A percentile compares a stretch with the other conserved stretches of the same genome.
These are phyloP conservation scores for Leishmania turanica DNA, from an alignment of 208 protist species.

Conservation along the genomic window DNA sequence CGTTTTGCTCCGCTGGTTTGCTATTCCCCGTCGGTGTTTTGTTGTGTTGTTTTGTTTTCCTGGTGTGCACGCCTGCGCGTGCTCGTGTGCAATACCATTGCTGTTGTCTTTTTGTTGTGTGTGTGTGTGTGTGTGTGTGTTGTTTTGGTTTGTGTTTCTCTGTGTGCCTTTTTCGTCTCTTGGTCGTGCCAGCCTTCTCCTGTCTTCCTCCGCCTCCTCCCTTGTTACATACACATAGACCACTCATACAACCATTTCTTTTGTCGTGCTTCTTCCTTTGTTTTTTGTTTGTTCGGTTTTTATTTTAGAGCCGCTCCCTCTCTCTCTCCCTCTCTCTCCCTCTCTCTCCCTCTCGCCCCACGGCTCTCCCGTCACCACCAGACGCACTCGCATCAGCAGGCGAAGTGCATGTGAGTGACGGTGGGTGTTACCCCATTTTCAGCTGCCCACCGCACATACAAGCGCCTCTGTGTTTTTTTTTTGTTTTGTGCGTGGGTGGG, in stretches of 20 bases:
- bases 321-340: background rate
- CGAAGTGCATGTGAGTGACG: background rate
- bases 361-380: background rate
- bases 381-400: background rate
- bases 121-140: no score
- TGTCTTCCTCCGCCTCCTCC: background rate
- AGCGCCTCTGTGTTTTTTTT: background rate
- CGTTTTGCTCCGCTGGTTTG: background rate
- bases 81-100: background rate
- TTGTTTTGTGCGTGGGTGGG: background rate
- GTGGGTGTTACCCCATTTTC: background rate
- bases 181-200: background rate
- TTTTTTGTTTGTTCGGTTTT: background rate
- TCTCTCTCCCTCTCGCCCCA: background rate
- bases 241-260: background rate
- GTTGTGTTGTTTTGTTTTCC: no score
- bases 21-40: background rate
- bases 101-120: background rate
- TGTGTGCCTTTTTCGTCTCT: background rate
- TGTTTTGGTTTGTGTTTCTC: background rate
- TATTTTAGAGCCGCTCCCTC: background rate
- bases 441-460: background rate
- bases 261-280: conserved; percentile 1
- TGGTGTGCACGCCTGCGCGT: background rate
- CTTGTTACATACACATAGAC: conserved; percentile 6